Percentiles rank a stretch among this genome's conserved stretches.
Evolutionary conservation across 257 asterid genomes (phyloP).

Genomic region (Buddleja alternifolia): DNA sequence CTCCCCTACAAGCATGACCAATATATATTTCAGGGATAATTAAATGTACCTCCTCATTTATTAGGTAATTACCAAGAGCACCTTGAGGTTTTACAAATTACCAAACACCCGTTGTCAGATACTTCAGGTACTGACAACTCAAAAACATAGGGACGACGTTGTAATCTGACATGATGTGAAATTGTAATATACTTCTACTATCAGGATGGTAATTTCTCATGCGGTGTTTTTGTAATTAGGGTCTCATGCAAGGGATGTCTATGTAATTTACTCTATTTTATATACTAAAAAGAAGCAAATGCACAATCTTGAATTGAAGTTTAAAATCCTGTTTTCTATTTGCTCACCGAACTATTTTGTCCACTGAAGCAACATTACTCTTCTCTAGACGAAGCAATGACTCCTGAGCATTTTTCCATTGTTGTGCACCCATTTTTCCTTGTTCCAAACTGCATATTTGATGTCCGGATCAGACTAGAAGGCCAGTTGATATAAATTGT

Average conservation of each 20-base stretch:
- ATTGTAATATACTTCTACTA: too few relatives aligned
- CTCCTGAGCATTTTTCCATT: conserved; percentile 82
- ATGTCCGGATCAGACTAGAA: conserved; percentile 1
- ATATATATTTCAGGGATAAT: too few relatives aligned
- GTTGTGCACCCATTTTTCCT: conserved; percentile 83
- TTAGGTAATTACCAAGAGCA: too few relatives aligned
- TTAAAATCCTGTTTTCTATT: not conserved
- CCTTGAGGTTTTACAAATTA: too few relatives aligned
- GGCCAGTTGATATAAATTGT: not conserved
- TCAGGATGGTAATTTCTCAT: too few relatives aligned
- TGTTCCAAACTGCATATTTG: conserved; percentile 67
- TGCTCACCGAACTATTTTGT: conserved; percentile 74
- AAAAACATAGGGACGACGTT: too few relatives aligned
- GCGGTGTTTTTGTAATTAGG: too few relatives aligned
- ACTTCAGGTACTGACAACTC: too few relatives aligned
- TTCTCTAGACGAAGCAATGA: conserved; percentile 76
- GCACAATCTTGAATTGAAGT: conserved; percentile 12
- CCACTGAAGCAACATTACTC: conserved; percentile 70
- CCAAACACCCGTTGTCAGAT: too few relatives aligned
- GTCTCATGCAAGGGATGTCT: too few relatives aligned
- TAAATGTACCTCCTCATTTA: too few relatives aligned
- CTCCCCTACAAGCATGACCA: conserved; percentile 56
- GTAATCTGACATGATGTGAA: too few relatives aligned
- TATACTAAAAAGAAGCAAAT: conserved; percentile 3
- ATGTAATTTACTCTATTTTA: not conserved